These are phyloP conservation scores for Penicillium verrucosum DNA, from an alignment of 2,329 filamentous ascomycete species.

Conservation along the genomic window DNA sequence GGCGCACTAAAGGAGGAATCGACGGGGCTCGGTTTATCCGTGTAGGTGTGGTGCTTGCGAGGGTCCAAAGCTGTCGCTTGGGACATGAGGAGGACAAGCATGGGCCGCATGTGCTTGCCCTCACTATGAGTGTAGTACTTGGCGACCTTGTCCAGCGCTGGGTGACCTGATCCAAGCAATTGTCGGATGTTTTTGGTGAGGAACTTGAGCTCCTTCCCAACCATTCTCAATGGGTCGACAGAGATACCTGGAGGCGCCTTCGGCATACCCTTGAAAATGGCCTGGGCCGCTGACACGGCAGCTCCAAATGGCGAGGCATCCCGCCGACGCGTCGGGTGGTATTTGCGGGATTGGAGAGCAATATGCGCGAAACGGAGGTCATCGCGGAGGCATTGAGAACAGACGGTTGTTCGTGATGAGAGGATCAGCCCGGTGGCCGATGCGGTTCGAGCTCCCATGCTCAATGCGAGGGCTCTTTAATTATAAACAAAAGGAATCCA, in stretches of 20 bases:
- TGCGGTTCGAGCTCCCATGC: slow-evolving; percentile 40
- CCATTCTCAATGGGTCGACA: slow-evolving; percentile 82
- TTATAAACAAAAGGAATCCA: background rate
- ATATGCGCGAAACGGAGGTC: slow-evolving; percentile 28
- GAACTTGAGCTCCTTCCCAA: slow-evolving; percentile 96
- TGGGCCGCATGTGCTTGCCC: slow-evolving; percentile 92
- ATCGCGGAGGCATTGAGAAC: slow-evolving; percentile 42
- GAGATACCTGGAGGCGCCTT: slow-evolving; percentile 56
- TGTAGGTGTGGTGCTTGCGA: slow-evolving; percentile 51
- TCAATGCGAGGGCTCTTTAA: slow-evolving; percentile 19
- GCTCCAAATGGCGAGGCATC: slow-evolving; percentile 43
- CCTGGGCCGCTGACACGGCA: slow-evolving; percentile 53
- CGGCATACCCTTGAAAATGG: slow-evolving; percentile 44
- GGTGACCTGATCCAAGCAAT: slow-evolving; percentile 89
- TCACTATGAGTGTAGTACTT: slow-evolving; percentile 98
- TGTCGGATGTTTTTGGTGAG: slow-evolving; percentile 90
- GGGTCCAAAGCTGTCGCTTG: slow-evolving; percentile 81
- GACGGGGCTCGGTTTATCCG: slow-evolving; percentile 43
- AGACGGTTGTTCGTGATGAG: slow-evolving; percentile 36
- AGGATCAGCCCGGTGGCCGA: slow-evolving; percentile 37
- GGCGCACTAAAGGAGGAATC: slow-evolving; percentile 60
- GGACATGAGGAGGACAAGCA: slow-evolving; percentile 95
- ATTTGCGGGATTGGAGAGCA: slow-evolving; percentile 35
- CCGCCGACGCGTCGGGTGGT: slow-evolving; percentile 40
- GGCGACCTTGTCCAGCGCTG: slow-evolving; percentile 86